Conservation (phyloP, 2,329 filamentous ascomycete genomes). For the Ceratocystis lukuohia region DNA sequence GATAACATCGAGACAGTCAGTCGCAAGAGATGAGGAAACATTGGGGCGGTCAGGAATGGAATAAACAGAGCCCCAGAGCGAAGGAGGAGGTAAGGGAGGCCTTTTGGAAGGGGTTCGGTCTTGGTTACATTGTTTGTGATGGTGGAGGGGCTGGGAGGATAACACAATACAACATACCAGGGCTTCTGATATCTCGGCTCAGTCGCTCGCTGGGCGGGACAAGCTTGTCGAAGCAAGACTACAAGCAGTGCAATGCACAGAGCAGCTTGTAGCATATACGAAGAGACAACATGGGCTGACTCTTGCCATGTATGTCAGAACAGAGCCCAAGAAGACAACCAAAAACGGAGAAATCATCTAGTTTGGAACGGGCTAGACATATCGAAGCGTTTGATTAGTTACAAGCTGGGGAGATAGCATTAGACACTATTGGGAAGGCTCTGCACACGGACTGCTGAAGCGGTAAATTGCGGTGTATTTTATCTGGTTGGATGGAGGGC, state of each 20-base stretch:
- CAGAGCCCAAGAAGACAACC: neutral
- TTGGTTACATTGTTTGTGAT: neutral
- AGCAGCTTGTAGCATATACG: constrained; percentile 6
- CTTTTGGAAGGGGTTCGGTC: neutral
- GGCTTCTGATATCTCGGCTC: neutral
- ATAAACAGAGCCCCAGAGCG: neutral
- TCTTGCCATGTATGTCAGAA: neutral
- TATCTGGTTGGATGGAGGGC: neutral
- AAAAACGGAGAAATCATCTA: neutral
- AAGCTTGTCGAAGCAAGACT: neutral
- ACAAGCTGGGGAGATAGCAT: neutral
- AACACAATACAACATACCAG: neutral
- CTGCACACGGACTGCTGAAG: neutral
- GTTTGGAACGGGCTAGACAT: neutral
- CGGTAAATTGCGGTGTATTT: neutral
- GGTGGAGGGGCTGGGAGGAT: neutral
- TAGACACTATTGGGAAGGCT: neutral
- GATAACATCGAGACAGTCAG: neutral
- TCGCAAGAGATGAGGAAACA: neutral
- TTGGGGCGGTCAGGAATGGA: neutral
- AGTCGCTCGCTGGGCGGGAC: neutral
- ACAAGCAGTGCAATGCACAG: neutral
- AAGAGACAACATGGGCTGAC: constrained; percentile 1
- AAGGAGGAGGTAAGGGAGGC: neutral
- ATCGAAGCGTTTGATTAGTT: neutral